Evolutionary conservation across 306 rosid species (phyloP), one percentile per base, ranked within the genome.

Genomic region (Cicer pinnatifidum): DNA sequence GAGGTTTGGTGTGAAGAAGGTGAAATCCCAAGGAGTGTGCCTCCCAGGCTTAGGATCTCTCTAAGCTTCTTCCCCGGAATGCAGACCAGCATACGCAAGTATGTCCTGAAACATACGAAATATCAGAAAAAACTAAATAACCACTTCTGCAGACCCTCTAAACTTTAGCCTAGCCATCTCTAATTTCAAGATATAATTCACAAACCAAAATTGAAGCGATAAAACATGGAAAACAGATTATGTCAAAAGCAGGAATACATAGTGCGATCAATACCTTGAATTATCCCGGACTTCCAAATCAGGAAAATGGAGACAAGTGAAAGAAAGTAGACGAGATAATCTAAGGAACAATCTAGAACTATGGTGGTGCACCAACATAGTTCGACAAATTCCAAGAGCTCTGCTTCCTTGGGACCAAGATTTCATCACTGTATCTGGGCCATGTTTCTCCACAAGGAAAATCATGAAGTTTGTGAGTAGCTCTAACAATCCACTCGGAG

Each of bases 391-490:
- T 82, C 88, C 94, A 82, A 94, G 97, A 83, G 87, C 97, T 82
- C 81, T 87, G 78, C 97, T 94, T 75, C 98, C 98, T 50, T 88
- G 94, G 40, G 98, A 87, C 98, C 98, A 94, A 70, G 96, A 86
- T 79, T 90, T 89, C 73, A 91, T 72, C 69, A 88, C 86, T 3
- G 97, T 76, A 75, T 83, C 77, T 28, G 97, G 95, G 79, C 91
- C 94, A 81, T 94, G 98, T 76, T 87, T 91, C 86, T 83, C 91
- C 79, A 87, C 95, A 65, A 94, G 96, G 84, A 89, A 91, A 68
- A 83, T 59, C 91, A 88, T 91, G 86, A 91, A 89, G 80, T 84
- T 91, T 61, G 83, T 78, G 68, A 94, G 97, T 41, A 94, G 82
- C 76, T 80, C 92, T 69, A 94, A 78, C 92, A 94, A 81, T 77